These are phyloP conservation scores for Populus euphratica DNA, from an alignment of 345 rosid species.

Conservation along the genomic window DNA sequence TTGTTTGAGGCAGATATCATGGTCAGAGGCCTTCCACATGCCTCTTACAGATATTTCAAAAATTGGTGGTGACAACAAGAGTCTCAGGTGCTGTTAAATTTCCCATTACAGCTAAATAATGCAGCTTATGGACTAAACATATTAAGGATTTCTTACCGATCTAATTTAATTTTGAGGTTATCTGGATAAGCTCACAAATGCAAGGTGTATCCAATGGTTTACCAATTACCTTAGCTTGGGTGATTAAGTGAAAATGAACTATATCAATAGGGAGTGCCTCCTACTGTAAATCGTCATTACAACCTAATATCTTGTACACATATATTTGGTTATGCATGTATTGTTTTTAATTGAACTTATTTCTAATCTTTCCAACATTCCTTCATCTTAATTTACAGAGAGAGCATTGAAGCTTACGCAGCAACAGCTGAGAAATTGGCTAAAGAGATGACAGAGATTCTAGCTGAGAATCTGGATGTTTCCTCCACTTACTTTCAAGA, in stretches of 20 bases:
- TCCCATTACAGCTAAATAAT: neutral
- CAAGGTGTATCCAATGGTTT: neutral
- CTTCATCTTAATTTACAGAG: conserved; percentile 24
- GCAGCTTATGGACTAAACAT: too few species aligned
- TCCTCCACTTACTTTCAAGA: conserved; percentile 41
- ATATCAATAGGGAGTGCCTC: neutral
- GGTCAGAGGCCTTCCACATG: neutral
- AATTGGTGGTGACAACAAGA: neutral
- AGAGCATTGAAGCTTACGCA: conserved; percentile 37
- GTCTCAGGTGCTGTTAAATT: neutral
- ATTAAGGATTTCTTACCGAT: neutral
- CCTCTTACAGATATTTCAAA: neutral
- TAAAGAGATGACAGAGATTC: conserved; percentile 38
- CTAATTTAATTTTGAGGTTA: neutral
- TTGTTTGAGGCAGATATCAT: neutral
- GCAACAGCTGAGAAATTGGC: conserved; percentile 36
- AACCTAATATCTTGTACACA: too few species aligned
- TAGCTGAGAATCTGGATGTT: conserved; percentile 42
- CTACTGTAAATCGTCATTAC: too few species aligned
- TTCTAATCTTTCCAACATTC: neutral
- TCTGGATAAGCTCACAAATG: neutral
- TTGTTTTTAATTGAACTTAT: neutral
- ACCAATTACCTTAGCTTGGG: neutral
- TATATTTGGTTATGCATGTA: neutral
- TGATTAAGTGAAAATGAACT: neutral